Conservation (phyloP, 805 yeast species). For the Vanderwaltozyma tropicalis region DNA sequence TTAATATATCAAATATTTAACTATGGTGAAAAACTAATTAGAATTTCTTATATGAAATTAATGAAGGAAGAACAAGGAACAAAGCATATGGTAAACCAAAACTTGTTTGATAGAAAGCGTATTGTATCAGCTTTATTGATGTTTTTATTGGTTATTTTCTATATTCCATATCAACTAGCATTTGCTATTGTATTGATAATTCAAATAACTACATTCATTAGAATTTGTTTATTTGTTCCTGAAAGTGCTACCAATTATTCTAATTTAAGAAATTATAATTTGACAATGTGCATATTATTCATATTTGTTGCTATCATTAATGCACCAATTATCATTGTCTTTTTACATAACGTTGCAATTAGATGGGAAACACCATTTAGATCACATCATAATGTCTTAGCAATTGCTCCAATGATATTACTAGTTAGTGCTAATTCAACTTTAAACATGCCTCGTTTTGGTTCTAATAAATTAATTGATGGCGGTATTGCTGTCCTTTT, state of each 20-base stretch:
- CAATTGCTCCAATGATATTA: slow-evolving; percentile 62
- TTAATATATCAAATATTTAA: slow-evolving; percentile 3
- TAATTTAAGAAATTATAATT: slow-evolving; percentile 45
- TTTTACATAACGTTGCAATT: slow-evolving; percentile 66
- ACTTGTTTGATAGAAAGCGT: slow-evolving; percentile 18
- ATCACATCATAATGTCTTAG: slow-evolving; percentile 74
- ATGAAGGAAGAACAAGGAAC: background rate
- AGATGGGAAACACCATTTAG: slow-evolving; percentile 78
- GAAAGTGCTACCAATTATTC: slow-evolving; percentile 6
- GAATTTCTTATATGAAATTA: background rate
- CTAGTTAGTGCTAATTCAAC: slow-evolving; percentile 48
- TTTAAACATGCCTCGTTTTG: slow-evolving; percentile 32
- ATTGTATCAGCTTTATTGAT: slow-evolving; percentile 30
- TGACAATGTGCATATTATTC: slow-evolving; percentile 57
- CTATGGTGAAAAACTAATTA: slow-evolving; percentile 2
- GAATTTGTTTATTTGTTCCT: slow-evolving; percentile 13
- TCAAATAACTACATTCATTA: slow-evolving; percentile 46
- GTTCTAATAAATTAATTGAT: slow-evolving; percentile 16
- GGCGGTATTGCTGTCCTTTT: slow-evolving; percentile 29
- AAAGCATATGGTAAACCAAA: background rate
- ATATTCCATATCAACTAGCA: slow-evolving; percentile 76
- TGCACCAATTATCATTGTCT: slow-evolving; percentile 68
- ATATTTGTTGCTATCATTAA: slow-evolving; percentile 72
- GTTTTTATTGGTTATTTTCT: slow-evolving; percentile 41
- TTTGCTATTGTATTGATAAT: slow-evolving; percentile 48